phyloP scores from a whole-genome alignment of 257 asterid genomes.

The Solanum virginianum region DNA sequence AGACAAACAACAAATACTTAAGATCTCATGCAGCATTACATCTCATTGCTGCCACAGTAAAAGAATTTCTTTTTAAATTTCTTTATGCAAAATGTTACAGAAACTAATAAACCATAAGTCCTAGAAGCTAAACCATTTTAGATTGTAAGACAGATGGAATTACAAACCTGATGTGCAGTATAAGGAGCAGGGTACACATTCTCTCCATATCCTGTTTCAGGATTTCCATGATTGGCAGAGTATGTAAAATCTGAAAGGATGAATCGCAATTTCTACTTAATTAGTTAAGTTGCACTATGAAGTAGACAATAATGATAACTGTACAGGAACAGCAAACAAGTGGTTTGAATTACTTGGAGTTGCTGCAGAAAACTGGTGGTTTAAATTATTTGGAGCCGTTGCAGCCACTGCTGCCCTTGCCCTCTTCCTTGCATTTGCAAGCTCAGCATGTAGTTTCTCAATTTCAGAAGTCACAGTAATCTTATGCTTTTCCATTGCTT shows the following conservation, averaged over 20 bases:
- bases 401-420: slow-evolving; percentile 39
- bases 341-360: slow-evolving; percentile 27
- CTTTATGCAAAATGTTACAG: not conserved
- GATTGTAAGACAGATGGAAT: not conserved
- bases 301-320: not conserved
- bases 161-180: slow-evolving; percentile 39
- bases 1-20: not conserved
- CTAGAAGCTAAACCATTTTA: not conserved
- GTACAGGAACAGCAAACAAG: not conserved
- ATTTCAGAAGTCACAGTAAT: slow-evolving; percentile 46
- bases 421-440: slow-evolving; percentile 53
- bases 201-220: slow-evolving; percentile 36
- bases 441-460: slow-evolving; percentile 49
- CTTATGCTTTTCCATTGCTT: slow-evolving; percentile 61
- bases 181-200: slow-evolving; percentile 17
- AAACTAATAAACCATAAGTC: not conserved
- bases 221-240: slow-evolving; percentile 17
- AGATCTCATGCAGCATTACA: not conserved
- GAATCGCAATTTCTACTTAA: not conserved
- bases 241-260: slow-evolving; percentile 30
- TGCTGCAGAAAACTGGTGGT: slow-evolving; percentile 4
- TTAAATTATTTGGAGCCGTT: slow-evolving; percentile 32
- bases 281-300: not conserved
- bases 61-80: not conserved
- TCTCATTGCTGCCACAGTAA: not conserved